Evolutionary conservation across 2,329 filamentous ascomycete species (phyloP), one percentile per base, ranked within the genome.

Genomic region (Monosporascus ibericus): DNA sequence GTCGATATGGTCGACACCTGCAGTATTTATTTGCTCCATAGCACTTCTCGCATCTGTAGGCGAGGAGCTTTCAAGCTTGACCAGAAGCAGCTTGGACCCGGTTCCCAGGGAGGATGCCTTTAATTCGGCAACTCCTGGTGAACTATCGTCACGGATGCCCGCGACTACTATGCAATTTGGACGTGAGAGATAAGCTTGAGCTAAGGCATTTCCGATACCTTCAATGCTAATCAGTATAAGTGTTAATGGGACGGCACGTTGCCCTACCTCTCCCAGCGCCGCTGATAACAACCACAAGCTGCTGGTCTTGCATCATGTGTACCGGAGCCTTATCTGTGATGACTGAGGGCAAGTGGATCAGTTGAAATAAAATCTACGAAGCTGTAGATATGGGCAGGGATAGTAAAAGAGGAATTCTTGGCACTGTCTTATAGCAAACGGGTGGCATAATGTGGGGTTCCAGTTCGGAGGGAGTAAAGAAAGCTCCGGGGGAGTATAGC

Each of bases 91-190:
- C 22, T 48, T 37, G 22, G 58, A 66, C n/a, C 60, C 61, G 9
- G 52, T 37, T 2, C 52, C 66, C 20, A 39, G 58, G 17, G 61
- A 54, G 2, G 65, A 49, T 4, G 52, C 48, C 9, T 53, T 53
- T 4, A 73, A 61, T 1, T 59, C 54, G 2, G 58, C 27, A 6
- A 63, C 60, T 27, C 57, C 62, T 2, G 59, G 48, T 9, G 63
- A 50, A 1, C 49, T 37, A 5, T 58, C 61, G 20, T 67, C 60
- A 20, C 71, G 71, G 18, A 72, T 58, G 2, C 66, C 68, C 15
- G 68, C 70, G 4, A 76, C 65, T 18, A 75, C 67, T 6, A 60
- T 71, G 24, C 60, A 66, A 44, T 69, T 61, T 1, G 71, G 66
- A 0, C 65, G 61, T 0, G 58, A 50, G 40, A 76, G 68, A 53